Evolutionary conservation across 345 rosid species (phyloP).

Genomic region (Capsella bursapastoris): DNA sequence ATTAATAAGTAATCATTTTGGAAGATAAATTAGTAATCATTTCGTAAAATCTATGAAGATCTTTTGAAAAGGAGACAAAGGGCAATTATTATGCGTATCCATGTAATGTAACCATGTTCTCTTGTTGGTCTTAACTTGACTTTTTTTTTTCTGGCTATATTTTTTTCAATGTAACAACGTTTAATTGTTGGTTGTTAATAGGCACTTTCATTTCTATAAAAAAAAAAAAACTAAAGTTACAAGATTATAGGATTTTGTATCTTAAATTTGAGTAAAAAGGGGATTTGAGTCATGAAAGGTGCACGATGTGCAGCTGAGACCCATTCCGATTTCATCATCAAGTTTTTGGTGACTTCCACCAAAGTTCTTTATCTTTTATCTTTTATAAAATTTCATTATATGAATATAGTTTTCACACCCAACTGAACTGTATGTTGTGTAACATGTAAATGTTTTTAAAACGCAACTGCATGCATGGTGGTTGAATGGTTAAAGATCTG

Average conservation of each 20-base stretch:
- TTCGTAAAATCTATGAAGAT: conserved; percentile 36
- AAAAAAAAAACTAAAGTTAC: too few species aligned
- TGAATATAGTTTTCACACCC: too few species aligned
- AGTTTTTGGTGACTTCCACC: background rate
- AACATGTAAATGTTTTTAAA: too few species aligned
- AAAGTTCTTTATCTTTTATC: background rate
- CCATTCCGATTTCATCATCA: conserved; percentile 6
- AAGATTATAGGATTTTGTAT: background rate
- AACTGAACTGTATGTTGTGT: too few species aligned
- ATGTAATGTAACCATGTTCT: conserved; percentile 19
- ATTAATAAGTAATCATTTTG: conserved; percentile 33
- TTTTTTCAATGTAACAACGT: background rate
- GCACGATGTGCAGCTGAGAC: background rate
- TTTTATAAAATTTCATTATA: background rate
- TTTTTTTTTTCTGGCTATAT: background rate
- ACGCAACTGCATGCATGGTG: too few species aligned
- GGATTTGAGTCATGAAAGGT: conserved; percentile 1
- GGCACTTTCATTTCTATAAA: background rate
- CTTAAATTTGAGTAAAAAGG: background rate
- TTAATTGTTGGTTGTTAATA: background rate
- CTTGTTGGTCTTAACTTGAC: background rate
- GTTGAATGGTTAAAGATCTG: too few species aligned
- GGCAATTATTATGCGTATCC: conserved; percentile 34
- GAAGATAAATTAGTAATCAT: conserved; percentile 31
- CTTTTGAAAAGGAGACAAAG: conserved; percentile 22